These are phyloP conservation scores for Populus ilicifolia DNA, from an alignment of 345 rosid genomes.

Conservation along the genomic window DNA sequence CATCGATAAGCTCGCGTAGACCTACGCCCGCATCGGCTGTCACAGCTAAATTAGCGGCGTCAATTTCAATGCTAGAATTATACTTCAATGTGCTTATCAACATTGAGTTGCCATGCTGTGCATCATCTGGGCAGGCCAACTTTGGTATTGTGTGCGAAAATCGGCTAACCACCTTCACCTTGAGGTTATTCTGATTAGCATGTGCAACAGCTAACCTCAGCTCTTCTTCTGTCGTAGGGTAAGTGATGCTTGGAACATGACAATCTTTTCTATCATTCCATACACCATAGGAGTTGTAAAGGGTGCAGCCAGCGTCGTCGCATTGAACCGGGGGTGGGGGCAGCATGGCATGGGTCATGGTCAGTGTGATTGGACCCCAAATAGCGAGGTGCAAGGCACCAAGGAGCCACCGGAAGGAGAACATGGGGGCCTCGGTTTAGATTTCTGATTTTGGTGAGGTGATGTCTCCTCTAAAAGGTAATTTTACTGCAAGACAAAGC, in stretches of 20 bases:
- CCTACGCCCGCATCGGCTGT: slow-evolving; percentile 72
- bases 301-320: slow-evolving; percentile 46
- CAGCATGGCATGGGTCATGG: slow-evolving; percentile 37
- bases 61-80: slow-evolving; percentile 46
- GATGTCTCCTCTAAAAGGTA: background rate
- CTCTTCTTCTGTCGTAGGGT: slow-evolving; percentile 72
- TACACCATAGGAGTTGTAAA: slow-evolving; percentile 63
- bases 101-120: slow-evolving; percentile 26
- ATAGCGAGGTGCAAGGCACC: background rate
- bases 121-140: slow-evolving; percentile 60
- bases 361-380: slow-evolving; percentile 1
- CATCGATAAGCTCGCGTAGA: slow-evolving; percentile 55
- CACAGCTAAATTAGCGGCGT: slow-evolving; percentile 41
- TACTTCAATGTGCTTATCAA: slow-evolving; percentile 63
- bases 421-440: background rate
- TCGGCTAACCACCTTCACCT: slow-evolving; percentile 61
- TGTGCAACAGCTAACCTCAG: slow-evolving; percentile 53
- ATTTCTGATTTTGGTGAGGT: background rate
- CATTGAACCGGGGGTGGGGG: slow-evolving; percentile 59
- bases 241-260: slow-evolving; percentile 38
- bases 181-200: slow-evolving; percentile 49
- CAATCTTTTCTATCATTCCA: slow-evolving; percentile 78
- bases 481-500: background rate
- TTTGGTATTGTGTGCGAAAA: slow-evolving; percentile 84
- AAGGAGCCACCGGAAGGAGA: background rate